Base-by-base conservation (phyloP, 345 rosid species). In the Abelmoschus esculentus region DNA sequence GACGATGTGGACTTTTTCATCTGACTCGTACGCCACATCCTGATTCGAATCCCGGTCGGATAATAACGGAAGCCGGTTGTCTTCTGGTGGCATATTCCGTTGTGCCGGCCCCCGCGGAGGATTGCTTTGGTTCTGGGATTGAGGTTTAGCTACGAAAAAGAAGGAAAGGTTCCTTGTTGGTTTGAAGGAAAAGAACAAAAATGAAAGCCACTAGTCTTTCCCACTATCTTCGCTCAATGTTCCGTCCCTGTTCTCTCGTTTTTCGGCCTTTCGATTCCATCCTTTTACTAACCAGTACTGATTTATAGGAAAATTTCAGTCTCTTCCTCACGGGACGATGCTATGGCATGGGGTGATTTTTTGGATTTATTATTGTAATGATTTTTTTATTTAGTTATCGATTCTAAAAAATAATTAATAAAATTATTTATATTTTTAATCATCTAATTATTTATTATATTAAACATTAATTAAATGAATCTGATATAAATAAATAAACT, bases 1-100 rank as follows among this genome's bases (percentile, higher is more conserved):
- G 40, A 85, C 64, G 55, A 93, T 77, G 71, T 78, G 91, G 55
- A 93, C 88, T 61, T 89, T 93, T 81, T 89, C 97, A n/a, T 78
- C 34, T n/a, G 83, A 69, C 0, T 86, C 92, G 68, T 89, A 93
- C 0, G 97, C 97, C 1, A 81, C 70, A 46, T 91, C 97, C 47
- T 18, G 40, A 58, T 61, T 61, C 6, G 26, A 50, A 1, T 70
- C 67, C 11, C n/a, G 31, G 67, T 67, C 80, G 59, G 63, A 62
- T 5, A 88, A 61, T 2, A 86, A 73, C n/a, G 82, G 85, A 32
- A 64, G 74, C 12, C 22, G 72, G 65, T 54, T 73, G 3, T 72
- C 79, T 22, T 57, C 61, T n/a, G 66, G 66, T n/a, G 67, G 26
- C 82, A 78, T 79, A 46, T n/a, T 54, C 15, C 44, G 5, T 34